phyloP scores from a whole-genome alignment of 768 basidiomycete genomes.

The Coprinopsis strossmayeri region DNA sequence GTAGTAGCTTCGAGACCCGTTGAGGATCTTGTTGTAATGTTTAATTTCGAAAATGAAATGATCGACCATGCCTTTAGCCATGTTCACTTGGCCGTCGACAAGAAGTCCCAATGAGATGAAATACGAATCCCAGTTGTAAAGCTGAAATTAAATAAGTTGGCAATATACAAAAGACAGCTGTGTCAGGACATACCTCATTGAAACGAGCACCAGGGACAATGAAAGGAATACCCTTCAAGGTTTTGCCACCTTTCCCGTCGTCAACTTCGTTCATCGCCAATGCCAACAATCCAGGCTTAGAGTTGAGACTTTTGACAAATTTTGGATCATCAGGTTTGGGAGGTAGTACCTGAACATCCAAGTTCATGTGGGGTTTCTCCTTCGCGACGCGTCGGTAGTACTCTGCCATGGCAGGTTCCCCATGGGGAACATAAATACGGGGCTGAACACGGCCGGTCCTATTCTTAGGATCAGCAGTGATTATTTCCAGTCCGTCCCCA shows the following conservation, averaged over 20 bases:
- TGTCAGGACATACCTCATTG: constrained; percentile 62
- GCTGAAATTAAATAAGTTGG: constrained; percentile 30
- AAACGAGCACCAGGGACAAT: constrained; percentile 94
- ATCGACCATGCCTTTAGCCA: constrained; percentile 98
- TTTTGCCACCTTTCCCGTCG: constrained; percentile 70
- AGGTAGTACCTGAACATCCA: constrained; percentile 90
- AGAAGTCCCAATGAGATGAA: constrained; percentile 92
- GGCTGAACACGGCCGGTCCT: constrained; percentile 85
- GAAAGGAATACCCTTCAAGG: constrained; percentile 91
- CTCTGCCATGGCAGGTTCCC: constrained; percentile 89
- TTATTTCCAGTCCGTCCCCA: constrained; percentile 94
- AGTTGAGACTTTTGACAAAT: constrained; percentile 90
- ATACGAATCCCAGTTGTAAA: constrained; percentile 95
- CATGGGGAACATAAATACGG: constrained; percentile 91
- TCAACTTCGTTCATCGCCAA: constrained; percentile 92
- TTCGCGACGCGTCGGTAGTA: constrained; percentile 89
- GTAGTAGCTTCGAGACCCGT: constrained; percentile 94
- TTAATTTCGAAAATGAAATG: constrained; percentile 99
- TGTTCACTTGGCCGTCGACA: constrained; percentile 87
- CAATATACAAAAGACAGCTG: constrained; percentile 2
- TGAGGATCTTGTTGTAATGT: constrained; percentile 94
- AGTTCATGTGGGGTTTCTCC: constrained; percentile 89
- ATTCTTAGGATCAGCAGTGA: constrained; percentile 98
- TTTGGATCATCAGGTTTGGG: constrained; percentile 77
- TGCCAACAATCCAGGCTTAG: constrained; percentile 90